Conservation (phyloP, 208 protist genomes). For the Leishmania mexicana region DNA sequence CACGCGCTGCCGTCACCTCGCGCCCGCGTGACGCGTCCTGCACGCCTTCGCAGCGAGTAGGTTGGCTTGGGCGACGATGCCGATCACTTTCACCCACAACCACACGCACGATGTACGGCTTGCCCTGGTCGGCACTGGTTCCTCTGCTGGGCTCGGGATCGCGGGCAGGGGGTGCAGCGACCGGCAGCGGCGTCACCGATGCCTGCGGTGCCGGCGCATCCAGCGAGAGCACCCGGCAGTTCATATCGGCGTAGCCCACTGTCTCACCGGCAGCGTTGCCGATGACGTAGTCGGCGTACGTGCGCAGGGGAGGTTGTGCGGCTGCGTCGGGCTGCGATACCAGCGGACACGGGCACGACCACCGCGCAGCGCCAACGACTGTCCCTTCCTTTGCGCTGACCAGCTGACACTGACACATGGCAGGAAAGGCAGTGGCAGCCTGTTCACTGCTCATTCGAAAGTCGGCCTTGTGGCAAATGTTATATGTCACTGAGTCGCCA, state of each 20-base stretch:
- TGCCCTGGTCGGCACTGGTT: constrained; percentile 25
- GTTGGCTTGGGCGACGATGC: not conserved
- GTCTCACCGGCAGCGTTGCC: constrained; percentile 35
- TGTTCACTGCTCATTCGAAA: constrained; percentile 59
- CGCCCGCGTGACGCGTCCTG: not conserved
- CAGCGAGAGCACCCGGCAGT: constrained; percentile 54
- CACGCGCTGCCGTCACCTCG: not conserved
- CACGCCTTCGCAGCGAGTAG: not conserved
- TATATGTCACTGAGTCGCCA: constrained; percentile 54
- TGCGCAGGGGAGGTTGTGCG: constrained; percentile 6
- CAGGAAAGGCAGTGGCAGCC: constrained; percentile 38
- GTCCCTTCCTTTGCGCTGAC: constrained; percentile 8
- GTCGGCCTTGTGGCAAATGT: constrained; percentile 82
- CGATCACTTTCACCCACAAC: constrained; percentile 52
- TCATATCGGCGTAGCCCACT: constrained; percentile 84
- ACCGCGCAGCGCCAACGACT: not conserved
- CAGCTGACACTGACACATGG: constrained; percentile 59
- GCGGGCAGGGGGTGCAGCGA: constrained; percentile 1
- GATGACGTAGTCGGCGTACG: constrained; percentile 60
- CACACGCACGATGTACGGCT: constrained; percentile 88
- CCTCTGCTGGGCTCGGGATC: not conserved
- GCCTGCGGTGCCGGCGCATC: not conserved
- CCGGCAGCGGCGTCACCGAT: not conserved
- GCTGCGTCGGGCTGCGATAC: not conserved
- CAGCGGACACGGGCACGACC: constrained; percentile 22